Conservation (phyloP, 1,284 basidiomycete genomes). For the Fomitiporia mediterranea region DNA sequence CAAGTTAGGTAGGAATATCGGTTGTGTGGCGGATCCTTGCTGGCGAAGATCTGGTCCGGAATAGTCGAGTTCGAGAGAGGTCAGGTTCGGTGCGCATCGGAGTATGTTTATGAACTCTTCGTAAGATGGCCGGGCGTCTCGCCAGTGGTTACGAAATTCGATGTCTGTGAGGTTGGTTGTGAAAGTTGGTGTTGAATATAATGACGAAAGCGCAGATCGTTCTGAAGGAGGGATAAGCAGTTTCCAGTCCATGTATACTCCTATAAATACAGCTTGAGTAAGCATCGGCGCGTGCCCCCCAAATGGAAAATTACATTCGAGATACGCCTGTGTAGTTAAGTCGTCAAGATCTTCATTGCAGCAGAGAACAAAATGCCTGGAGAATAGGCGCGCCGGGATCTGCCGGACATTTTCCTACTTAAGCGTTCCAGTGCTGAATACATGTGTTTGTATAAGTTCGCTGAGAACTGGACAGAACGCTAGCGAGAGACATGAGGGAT, state of each 20-base stretch:
- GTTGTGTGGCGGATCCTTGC: constrained; percentile 28
- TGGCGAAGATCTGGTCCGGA: constrained; percentile 43
- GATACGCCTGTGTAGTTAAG: constrained; percentile 29
- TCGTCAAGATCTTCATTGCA: constrained; percentile 41
- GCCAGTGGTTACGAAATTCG: constrained; percentile 52
- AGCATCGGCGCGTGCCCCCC: constrained; percentile 50
- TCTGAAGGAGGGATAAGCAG: constrained; percentile 24
- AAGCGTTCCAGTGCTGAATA: constrained; percentile 34
- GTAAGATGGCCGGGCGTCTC: constrained; percentile 54
- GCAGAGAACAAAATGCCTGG: constrained; percentile 44
- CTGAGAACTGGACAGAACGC: constrained; percentile 43
- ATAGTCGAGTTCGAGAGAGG: constrained; percentile 41
- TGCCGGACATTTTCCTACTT: constrained; percentile 35
- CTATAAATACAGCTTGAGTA: constrained; percentile 47
- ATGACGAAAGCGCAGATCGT: background rate
- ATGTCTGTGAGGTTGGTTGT: constrained; percentile 42
- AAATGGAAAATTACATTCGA: constrained; percentile 38
- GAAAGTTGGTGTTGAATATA: constrained; percentile 28
- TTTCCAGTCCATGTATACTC: constrained; percentile 61
- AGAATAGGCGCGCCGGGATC: constrained; percentile 41
- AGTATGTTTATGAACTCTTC: constrained; percentile 45
- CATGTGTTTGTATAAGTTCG: constrained; percentile 43
- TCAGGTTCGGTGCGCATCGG: constrained; percentile 43
- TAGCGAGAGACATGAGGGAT: constrained; percentile 49
- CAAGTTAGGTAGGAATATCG: constrained; percentile 45